These are phyloP conservation scores for Draba incana DNA, from an alignment of 345 rosid species.

Conservation along the genomic window DNA sequence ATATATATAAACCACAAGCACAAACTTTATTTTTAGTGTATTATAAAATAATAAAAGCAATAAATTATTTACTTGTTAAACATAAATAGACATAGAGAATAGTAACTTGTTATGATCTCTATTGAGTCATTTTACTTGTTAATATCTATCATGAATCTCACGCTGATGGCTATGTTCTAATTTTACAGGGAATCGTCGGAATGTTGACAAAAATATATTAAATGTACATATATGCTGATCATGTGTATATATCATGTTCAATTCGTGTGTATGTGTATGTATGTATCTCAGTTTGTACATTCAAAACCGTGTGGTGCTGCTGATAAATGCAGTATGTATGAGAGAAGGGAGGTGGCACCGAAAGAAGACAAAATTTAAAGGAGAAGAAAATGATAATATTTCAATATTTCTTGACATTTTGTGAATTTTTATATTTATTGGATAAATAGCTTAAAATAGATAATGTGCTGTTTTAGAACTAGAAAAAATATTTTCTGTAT, in stretches of 20 bases:
- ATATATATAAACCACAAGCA: background rate
- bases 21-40: too few relatives aligned
- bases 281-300: slow-evolving; percentile 15
- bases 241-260: too few relatives aligned
- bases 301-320: slow-evolving; percentile 44
- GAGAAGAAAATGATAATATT: slow-evolving; percentile 8
- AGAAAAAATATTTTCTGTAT: background rate
- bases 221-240: too few relatives aligned
- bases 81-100: background rate
- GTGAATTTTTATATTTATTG: slow-evolving; percentile 6
- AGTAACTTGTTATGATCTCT: background rate
- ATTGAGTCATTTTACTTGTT: background rate
- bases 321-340: slow-evolving; percentile 39
- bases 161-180: too few relatives aligned
- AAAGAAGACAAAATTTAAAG: slow-evolving; percentile 41
- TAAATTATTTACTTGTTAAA: background rate
- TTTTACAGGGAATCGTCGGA: too few relatives aligned
- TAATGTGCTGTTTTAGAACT: background rate
- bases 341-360: slow-evolving; percentile 43
- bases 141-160: too few relatives aligned
- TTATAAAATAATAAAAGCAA: background rate
- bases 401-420: slow-evolving; percentile 15
- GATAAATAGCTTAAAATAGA: slow-evolving; percentile 22
- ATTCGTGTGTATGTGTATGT: background rate
- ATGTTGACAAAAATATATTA: too few relatives aligned